phyloP scores from a whole-genome alignment of 257 asterid genomes.

The Nemophila menziesii region DNA sequence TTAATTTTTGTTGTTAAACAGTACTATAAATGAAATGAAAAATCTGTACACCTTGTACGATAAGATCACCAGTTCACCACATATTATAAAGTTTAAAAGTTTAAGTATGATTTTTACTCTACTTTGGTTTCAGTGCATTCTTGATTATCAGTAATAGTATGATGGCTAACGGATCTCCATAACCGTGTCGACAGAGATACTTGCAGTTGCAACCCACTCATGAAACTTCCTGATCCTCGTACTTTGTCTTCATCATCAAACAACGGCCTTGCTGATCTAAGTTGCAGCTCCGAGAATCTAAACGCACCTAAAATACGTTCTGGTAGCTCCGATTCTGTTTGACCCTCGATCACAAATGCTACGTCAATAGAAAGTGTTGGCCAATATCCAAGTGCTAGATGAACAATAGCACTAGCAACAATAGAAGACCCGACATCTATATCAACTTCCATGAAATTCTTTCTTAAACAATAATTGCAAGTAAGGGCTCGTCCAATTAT shows the following conservation, averaged over 20 bases:
- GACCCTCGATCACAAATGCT: conserved; percentile 82
- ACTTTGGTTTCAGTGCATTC: no score
- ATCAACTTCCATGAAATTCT: conserved; percentile 57
- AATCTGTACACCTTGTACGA: no score
- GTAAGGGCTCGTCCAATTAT: conserved; percentile 52
- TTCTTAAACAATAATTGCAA: conserved; percentile 42
- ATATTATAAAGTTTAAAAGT: no score
- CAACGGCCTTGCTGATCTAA: conserved; percentile 32
- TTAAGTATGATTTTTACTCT: no score
- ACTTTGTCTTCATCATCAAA: conserved; percentile 35
- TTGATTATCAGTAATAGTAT: no score
- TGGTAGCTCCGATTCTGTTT: conserved; percentile 58
- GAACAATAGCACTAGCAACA: conserved; percentile 73
- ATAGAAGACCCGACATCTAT: conserved; percentile 74
- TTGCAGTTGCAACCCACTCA: conserved; percentile 9
- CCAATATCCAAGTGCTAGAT: conserved; percentile 63
- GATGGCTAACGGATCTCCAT: conserved; percentile 50
- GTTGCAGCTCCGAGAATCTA: conserved; percentile 55
- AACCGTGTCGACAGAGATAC: conserved; percentile 35
- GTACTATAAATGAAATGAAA: conserved; percentile 26
- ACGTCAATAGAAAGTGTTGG: conserved; percentile 51
- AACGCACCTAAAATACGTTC: conserved; percentile 70
- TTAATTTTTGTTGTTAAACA: conserved; percentile 29
- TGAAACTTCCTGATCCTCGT: conserved; percentile 14
- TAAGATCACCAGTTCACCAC: no score